Percentiles rank a stretch among this genome's conserved stretches.
Evolutionary conservation across 1,284 basidiomycete genomes (phyloP).

Genomic region (Ceratobasidium sp.): DNA sequence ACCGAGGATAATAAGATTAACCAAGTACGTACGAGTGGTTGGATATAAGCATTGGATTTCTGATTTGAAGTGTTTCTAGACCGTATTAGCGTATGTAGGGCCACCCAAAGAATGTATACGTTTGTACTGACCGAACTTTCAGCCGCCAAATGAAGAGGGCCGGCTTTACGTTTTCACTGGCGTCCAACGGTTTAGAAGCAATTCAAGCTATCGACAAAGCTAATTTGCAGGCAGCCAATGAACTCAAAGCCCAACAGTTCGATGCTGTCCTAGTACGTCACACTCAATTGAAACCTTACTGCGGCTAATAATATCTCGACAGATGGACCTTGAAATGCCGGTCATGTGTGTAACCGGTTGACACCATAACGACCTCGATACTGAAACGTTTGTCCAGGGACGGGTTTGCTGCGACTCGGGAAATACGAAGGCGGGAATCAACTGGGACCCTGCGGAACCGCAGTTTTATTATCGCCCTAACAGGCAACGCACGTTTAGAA

Average conservation of each 20-base stretch:
- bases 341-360: constrained; percentile 41
- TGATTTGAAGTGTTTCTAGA: background rate
- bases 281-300: background rate
- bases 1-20: constrained; percentile 46
- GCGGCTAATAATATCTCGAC: background rate
- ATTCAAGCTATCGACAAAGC: constrained; percentile 42
- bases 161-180: constrained; percentile 43
- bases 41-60: background rate
- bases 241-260: constrained; percentile 35
- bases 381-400: constrained; percentile 32
- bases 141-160: constrained; percentile 45
- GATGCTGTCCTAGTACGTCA: constrained; percentile 44
- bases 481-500: constrained; percentile 44
- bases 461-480: constrained; percentile 46
- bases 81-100: constrained; percentile 4
- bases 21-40: constrained; percentile 26
- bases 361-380: too few relatives aligned
- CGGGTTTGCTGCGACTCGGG: constrained; percentile 45
- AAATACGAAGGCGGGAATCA: constrained; percentile 45
- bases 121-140: background rate
- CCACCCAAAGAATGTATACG: background rate
- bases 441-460: constrained; percentile 41
- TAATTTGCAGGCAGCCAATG: constrained; percentile 14
- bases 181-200: constrained; percentile 45
- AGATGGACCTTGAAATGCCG: constrained; percentile 49